Conservation (phyloP, 2,329 filamentous ascomycete genomes). For the Paracamarosporium sp. region DNA sequence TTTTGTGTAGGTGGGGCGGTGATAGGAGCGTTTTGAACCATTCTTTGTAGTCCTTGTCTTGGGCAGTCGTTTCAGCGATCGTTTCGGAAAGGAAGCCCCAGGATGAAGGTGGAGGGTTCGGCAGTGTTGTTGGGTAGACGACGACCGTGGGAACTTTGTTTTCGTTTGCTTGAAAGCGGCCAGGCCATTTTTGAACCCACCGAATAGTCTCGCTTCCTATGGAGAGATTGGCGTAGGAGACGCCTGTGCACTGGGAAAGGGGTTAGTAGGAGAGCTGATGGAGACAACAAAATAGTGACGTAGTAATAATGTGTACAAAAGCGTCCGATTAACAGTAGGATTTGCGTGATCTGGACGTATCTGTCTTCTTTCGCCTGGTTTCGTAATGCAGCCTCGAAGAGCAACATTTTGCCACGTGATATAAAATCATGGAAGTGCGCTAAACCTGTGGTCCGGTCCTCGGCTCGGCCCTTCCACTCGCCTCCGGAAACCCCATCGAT, state of each 20-base stretch:
- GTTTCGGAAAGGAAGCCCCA: conserved; percentile 62
- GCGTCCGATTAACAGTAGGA: too few relatives aligned
- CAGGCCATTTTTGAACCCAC: conserved; percentile 60
- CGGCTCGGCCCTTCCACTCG: neutral
- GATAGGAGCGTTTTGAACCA: conserved; percentile 66
- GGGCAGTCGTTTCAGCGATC: conserved; percentile 44
- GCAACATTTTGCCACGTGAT: conserved; percentile 15
- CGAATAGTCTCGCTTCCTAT: conserved; percentile 41
- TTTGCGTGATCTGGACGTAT: too few relatives aligned
- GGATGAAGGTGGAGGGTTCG: conserved; percentile 47
- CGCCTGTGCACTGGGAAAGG: conserved; percentile 38
- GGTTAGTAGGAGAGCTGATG: neutral
- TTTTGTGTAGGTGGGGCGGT: conserved; percentile 50
- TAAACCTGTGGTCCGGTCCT: neutral
- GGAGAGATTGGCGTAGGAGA: conserved; percentile 46
- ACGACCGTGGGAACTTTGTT: conserved; percentile 63
- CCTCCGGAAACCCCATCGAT: neutral
- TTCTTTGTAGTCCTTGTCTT: conserved; percentile 54
- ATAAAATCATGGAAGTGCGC: neutral
- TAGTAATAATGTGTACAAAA: too few relatives aligned
- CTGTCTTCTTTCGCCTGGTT: too few relatives aligned
- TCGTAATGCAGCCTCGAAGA: too few relatives aligned
- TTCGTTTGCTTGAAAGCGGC: conserved; percentile 59
- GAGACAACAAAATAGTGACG: too few relatives aligned
- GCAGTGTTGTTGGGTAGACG: conserved; percentile 48